These are phyloP conservation scores for Talinum fruticosum DNA, from an alignment of 148 eudicot species.

Conservation along the genomic window DNA sequence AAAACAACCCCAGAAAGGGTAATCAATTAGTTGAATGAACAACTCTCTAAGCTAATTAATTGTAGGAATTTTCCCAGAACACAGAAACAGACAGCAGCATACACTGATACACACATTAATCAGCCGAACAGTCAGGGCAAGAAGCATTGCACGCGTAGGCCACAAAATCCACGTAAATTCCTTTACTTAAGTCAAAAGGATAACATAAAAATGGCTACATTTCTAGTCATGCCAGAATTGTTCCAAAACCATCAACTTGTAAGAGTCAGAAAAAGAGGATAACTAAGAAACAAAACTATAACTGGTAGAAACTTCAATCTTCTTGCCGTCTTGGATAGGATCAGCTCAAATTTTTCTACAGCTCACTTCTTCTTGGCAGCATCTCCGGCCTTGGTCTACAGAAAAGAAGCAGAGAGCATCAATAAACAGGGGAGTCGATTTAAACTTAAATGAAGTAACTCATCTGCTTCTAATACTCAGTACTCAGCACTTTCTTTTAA, in stretches of 20 bases:
- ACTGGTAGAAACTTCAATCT: background rate
- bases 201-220: background rate
- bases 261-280: background rate
- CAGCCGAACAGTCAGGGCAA: background rate
- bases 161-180: background rate
- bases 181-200: background rate
- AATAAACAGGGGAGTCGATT: too few species aligned
- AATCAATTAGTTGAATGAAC: too few species aligned
- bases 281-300: background rate
- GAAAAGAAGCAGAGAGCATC: background rate
- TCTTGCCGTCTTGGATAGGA: background rate
- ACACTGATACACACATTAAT: too few species aligned
- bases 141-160: background rate
- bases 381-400: conserved; percentile 63
- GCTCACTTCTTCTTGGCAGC: conserved; percentile 57
- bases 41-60: too few species aligned
- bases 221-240: background rate
- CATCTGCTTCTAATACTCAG: too few species aligned
- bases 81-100: background rate
- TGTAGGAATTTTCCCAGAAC: too few species aligned
- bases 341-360: background rate
- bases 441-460: too few species aligned
- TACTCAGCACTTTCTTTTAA: too few species aligned
- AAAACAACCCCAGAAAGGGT: too few species aligned
- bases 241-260: background rate